These are phyloP conservation scores for Lolium multiflorum DNA, from an alignment of 176 grass and related monocot genomes.

Conservation along the genomic window DNA sequence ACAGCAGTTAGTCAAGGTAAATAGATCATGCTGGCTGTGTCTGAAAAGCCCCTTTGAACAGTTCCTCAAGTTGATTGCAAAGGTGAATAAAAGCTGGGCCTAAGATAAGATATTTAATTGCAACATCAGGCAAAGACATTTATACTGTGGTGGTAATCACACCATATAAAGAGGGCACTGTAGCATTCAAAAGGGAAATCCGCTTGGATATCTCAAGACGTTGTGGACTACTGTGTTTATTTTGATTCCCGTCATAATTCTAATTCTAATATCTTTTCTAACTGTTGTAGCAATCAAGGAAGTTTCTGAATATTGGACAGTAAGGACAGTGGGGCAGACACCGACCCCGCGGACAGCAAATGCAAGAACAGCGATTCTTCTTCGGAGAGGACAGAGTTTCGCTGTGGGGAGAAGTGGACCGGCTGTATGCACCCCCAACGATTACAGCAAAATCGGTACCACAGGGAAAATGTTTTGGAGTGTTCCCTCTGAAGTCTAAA, in stretches of 20 bases:
- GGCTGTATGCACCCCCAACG: background rate
- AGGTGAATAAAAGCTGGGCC: background rate
- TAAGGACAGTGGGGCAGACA: conserved; percentile 13
- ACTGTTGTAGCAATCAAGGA: background rate
- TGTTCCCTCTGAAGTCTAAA: background rate
- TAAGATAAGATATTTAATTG: conserved; percentile 29
- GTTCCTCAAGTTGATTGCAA: conserved; percentile 26
- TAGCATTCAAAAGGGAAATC: too few species aligned
- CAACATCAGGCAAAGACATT: background rate
- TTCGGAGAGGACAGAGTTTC: conserved; percentile 25
- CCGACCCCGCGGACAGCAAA: background rate
- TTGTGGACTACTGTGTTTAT: too few species aligned
- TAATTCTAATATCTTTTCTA: too few species aligned
- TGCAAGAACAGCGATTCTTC: background rate
- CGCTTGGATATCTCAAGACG: too few species aligned
- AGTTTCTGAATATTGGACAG: background rate
- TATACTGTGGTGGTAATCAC: background rate
- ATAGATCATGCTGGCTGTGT: conserved; percentile 38
- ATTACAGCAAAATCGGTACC: conserved; percentile 17
- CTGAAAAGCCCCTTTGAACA: conserved; percentile 43
- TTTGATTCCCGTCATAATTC: too few species aligned
- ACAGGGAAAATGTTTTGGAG: conserved; percentile 23
- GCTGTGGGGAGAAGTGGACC: conserved; percentile 1
- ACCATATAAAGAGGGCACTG: background rate
- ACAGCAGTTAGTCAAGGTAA: conserved; percentile 42